Evolutionary conservation across 768 basidiomycete species (phyloP).

Genomic region (Mycena olivaceomarginata): DNA sequence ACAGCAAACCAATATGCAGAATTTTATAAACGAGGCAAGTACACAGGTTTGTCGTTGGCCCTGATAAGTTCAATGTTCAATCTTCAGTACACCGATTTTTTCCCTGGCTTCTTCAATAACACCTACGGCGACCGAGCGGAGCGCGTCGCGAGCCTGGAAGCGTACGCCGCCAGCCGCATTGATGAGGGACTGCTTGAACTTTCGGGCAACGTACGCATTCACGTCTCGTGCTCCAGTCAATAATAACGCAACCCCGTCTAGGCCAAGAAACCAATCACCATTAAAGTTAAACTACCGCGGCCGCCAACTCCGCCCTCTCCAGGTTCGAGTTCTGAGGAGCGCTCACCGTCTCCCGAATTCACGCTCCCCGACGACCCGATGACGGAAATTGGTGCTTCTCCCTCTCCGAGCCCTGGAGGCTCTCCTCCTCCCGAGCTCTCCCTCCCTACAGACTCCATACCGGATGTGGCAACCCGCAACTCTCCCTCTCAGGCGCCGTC

Average conservation of each 20-base stretch:
- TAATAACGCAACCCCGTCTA: not conserved
- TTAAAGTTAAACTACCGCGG: not conserved
- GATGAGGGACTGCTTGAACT: not conserved
- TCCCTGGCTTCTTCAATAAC: constrained; percentile 16
- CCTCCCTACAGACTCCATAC: no score
- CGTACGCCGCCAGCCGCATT: constrained; percentile 2
- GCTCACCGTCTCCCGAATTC: not conserved
- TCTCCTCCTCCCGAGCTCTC: no score
- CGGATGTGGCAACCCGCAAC: no score
- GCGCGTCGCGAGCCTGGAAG: not conserved
- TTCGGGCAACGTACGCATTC: not conserved
- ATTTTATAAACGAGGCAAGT: not conserved
- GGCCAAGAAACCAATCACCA: not conserved
- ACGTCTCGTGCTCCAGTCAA: not conserved
- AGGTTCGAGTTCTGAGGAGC: not conserved
- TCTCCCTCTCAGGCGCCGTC: no score
- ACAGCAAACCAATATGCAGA: not conserved
- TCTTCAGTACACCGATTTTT: not conserved
- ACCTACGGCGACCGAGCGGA: not conserved
- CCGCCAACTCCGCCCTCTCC: not conserved
- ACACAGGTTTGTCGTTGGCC: not conserved
- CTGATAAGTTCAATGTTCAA: not conserved
- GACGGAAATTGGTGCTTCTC: no score
- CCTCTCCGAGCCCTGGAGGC: no score
- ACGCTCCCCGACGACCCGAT: not conserved